A percentile compares a stretch with the other conserved stretches of the same genome.
These are phyloP conservation scores for Aspergillus intermedius DNA, from an alignment of 2,329 filamentous ascomycete genomes.

Conservation along the genomic window DNA sequence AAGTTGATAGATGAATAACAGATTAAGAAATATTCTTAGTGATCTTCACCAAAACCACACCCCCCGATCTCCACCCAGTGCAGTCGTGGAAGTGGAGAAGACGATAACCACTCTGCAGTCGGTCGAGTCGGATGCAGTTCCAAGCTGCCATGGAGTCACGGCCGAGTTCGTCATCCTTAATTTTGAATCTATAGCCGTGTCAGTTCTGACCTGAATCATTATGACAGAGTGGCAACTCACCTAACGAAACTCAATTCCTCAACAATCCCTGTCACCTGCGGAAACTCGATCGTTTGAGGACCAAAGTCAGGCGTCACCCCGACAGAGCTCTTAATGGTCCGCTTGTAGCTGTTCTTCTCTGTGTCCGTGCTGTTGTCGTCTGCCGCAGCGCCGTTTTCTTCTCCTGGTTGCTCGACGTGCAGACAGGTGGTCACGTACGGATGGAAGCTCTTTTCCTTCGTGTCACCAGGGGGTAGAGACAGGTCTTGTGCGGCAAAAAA, in stretches of 20 bases:
- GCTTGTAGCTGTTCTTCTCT: constrained; percentile 48
- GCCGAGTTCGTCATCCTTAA: constrained; percentile 79
- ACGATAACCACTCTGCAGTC: constrained; percentile 67
- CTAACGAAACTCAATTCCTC: constrained; percentile 67
- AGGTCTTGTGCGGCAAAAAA: constrained; percentile 72
- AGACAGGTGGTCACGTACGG: constrained; percentile 74
- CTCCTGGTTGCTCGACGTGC: constrained; percentile 64
- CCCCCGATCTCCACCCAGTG: constrained; percentile 59
- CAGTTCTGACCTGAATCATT: neutral
- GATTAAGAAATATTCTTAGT: constrained; percentile 45
- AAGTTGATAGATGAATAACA: too few relatives aligned
- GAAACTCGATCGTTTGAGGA: constrained; percentile 54
- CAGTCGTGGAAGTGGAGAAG: constrained; percentile 70
- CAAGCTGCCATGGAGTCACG: constrained; percentile 76
- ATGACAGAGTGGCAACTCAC: constrained; percentile 43
- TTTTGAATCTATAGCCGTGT: constrained; percentile 57
- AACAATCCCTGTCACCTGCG: constrained; percentile 50
- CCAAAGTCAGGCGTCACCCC: constrained; percentile 62
- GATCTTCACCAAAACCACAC: constrained; percentile 67
- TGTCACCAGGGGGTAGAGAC: constrained; percentile 55
- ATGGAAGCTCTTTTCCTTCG: constrained; percentile 54
- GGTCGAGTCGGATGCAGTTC: constrained; percentile 81
- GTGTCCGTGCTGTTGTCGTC: constrained; percentile 43
- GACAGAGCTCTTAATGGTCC: constrained; percentile 49
- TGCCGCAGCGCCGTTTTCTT: constrained; percentile 38